These are phyloP conservation scores for Elsinoe necatrix DNA, from an alignment of 2,329 filamentous ascomycete genomes.

Conservation along the genomic window DNA sequence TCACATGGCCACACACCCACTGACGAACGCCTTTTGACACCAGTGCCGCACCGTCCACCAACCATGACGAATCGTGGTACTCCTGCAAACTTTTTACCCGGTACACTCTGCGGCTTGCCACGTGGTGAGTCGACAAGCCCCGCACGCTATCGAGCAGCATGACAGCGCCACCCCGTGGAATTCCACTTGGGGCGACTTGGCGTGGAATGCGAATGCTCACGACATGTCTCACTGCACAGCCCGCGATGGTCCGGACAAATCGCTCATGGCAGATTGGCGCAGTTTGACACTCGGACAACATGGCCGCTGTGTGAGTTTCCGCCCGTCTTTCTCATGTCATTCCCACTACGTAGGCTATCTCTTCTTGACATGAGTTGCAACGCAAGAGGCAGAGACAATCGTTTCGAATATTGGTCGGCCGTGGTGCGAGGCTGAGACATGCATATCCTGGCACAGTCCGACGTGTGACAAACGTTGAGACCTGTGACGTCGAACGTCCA, in stretches of 20 bases:
- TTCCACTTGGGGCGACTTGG: too few species aligned
- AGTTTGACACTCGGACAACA: neutral
- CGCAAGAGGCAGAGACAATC: neutral
- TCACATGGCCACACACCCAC: neutral
- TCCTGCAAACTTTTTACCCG: neutral
- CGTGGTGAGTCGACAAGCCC: neutral
- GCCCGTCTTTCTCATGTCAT: neutral
- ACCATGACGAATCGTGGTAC: neutral
- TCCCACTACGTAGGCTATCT: neutral
- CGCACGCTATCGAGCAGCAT: conserved; percentile 5
- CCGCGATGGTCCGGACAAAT: neutral
- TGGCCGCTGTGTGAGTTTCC: neutral
- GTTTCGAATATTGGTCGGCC: neutral
- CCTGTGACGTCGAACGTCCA: neutral
- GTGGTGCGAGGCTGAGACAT: neutral
- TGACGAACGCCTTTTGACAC: conserved; percentile 1
- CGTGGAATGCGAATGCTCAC: too few species aligned
- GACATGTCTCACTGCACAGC: neutral
- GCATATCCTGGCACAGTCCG: neutral
- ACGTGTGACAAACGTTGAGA: neutral
- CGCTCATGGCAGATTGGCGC: neutral
- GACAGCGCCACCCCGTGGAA: neutral
- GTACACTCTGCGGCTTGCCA: neutral
- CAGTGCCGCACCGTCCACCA: neutral
- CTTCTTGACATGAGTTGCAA: neutral